Evolutionary conservation across 2,329 filamentous ascomycete species (phyloP).

Genomic region (Diaporthe caulivora): DNA sequence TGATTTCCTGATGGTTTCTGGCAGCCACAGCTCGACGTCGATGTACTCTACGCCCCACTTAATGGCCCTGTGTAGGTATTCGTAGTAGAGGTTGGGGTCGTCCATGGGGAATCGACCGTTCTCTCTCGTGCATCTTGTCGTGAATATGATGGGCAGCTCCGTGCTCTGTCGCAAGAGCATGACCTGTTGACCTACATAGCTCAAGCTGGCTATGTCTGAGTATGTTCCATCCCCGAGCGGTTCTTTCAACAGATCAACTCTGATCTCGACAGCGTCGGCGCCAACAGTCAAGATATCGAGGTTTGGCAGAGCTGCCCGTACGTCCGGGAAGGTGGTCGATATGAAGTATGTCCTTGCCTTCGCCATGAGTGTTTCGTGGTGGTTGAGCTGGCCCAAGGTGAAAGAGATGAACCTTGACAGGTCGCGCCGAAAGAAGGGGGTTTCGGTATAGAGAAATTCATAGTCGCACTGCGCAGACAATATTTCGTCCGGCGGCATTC

Average conservation of each 20-base stretch:
- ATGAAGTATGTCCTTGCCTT: conserved; percentile 87
- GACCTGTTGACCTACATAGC: conserved; percentile 88
- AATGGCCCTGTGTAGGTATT: conserved; percentile 85
- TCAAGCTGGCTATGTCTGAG: conserved; percentile 78
- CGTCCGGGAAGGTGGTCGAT: conserved; percentile 89
- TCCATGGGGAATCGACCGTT: conserved; percentile 90
- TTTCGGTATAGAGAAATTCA: conserved; percentile 85
- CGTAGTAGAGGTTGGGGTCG: conserved; percentile 78
- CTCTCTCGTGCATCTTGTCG: conserved; percentile 83
- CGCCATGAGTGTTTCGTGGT: conserved; percentile 81
- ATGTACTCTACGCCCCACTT: conserved; percentile 93
- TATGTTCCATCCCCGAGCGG: conserved; percentile 72
- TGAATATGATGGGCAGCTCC: conserved; percentile 91
- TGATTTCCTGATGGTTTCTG: conserved; percentile 77
- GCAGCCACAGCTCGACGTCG: conserved; percentile 89
- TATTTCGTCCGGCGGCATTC: conserved; percentile 74
- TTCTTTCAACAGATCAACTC: conserved; percentile 85
- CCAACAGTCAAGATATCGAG: conserved; percentile 90
- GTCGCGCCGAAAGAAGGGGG: conserved; percentile 79
- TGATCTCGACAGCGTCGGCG: conserved; percentile 86
- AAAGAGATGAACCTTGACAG: conserved; percentile 84
- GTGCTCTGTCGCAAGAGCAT: conserved; percentile 87
- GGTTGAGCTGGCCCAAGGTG: conserved; percentile 81
- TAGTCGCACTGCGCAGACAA: conserved; percentile 82
- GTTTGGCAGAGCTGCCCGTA: conserved; percentile 84